Percentiles rank a stretch among this genome's conserved stretches.
Conservation (phyloP, 352 stramenopile genomes). For the Globisporangium middletonii region DNA sequence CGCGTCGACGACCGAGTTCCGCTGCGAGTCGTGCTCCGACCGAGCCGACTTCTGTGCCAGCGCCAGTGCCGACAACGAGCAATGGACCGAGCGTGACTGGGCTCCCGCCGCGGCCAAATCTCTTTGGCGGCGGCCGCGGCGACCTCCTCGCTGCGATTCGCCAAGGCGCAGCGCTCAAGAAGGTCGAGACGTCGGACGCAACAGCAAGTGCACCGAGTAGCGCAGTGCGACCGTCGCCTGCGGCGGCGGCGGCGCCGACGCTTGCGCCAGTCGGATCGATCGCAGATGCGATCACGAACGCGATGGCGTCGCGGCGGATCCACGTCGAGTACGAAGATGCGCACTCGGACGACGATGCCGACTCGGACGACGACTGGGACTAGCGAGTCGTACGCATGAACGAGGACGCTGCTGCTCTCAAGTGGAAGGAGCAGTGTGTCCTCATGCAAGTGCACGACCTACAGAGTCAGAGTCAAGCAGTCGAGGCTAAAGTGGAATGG, state of each 20-base stretch:
- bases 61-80: constrained; percentile 4
- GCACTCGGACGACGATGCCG: constrained; percentile 42
- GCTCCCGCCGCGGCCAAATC: constrained; percentile 57
- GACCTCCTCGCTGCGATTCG: constrained; percentile 77
- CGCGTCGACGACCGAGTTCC: constrained; percentile 15
- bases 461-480: neutral
- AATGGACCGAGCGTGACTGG: constrained; percentile 18
- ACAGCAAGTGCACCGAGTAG: neutral
- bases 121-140: constrained; percentile 57
- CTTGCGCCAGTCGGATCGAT: constrained; percentile 47
- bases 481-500: neutral
- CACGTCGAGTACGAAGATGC: constrained; percentile 76
- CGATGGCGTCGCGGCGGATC: constrained; percentile 72
- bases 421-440: constrained; percentile 13
- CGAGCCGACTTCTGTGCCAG: neutral
- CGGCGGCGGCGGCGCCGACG: constrained; percentile 15
- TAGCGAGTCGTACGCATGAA: constrained; percentile 11
- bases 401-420: neutral
- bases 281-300: constrained; percentile 76
- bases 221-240: neutral
- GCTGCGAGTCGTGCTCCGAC: constrained; percentile 7
- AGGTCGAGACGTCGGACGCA: constrained; percentile 1
- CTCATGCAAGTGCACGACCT: neutral
- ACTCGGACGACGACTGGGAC: constrained; percentile 82
- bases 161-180: constrained; percentile 52